phyloP scores from a whole-genome alignment of 768 basidiomycete species.

The Coprinellus aureogranulatus region DNA sequence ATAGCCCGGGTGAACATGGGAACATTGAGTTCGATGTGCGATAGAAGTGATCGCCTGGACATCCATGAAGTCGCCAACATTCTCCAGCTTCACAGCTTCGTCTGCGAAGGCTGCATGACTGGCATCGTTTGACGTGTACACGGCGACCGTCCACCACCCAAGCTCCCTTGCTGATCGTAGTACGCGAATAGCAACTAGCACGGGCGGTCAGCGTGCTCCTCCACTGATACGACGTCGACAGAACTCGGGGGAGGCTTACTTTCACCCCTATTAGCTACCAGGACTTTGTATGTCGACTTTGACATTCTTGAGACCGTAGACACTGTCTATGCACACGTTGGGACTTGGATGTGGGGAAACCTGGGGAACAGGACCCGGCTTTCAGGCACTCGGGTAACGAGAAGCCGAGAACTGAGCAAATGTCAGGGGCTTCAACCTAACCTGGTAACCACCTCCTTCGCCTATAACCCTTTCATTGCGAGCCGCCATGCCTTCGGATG shows the following conservation, averaged over 20 bases:
- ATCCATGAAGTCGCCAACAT: conserved; percentile 46
- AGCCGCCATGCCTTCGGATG: conserved; percentile 19
- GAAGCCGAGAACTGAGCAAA: neutral
- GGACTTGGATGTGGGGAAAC: neutral
- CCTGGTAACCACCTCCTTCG: neutral
- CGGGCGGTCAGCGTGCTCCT: neutral
- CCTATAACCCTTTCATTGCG: neutral
- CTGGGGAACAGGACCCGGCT: conserved; percentile 1
- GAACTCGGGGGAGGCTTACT: conserved; percentile 39
- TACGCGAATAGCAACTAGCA: conserved; percentile 80
- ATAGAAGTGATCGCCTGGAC: conserved; percentile 28
- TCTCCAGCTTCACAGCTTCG: conserved; percentile 84
- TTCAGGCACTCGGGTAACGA: neutral
- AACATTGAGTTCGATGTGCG: conserved; percentile 27
- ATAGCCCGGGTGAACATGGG: conserved; percentile 56
- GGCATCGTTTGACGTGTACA: conserved; percentile 83
- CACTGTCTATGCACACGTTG: neutral
- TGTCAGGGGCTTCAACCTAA: neutral
- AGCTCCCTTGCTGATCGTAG: conserved; percentile 83
- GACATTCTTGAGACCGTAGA: neutral
- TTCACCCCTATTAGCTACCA: conserved; percentile 77
- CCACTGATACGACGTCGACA: conserved; percentile 22
- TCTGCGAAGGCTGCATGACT: conserved; percentile 81
- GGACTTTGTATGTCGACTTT: conserved; percentile 55
- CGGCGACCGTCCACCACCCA: conserved; percentile 84